A percentile compares a stretch with the other conserved stretches of the same genome.
Conservation (phyloP, 345 rosid species). For the Boechera divaricarpa region DNA sequence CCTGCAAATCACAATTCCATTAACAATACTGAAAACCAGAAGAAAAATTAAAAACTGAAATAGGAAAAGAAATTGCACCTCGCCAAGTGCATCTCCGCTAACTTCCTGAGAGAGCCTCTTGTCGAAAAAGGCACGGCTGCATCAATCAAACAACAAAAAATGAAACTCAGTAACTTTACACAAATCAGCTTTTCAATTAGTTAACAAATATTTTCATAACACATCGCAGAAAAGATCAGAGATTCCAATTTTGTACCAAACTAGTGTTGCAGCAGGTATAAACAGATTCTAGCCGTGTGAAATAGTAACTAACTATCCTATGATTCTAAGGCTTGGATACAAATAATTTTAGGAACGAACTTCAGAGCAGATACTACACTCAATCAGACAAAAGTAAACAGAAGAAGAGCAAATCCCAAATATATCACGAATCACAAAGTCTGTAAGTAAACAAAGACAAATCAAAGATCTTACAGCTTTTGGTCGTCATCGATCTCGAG, state of each 20-base stretch:
- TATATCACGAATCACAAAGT: too few species aligned
- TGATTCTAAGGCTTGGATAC: not conserved
- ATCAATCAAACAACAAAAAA: not conserved
- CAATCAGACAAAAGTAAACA: too few species aligned
- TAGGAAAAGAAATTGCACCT: slow-evolving; percentile 47
- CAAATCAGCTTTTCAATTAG: not conserved
- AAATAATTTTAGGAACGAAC: too few species aligned
- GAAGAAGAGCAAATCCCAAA: too few species aligned
- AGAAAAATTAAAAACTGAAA: too few species aligned
- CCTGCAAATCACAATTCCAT: not conserved
- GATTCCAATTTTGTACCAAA: not conserved
- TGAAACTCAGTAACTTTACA: not conserved
- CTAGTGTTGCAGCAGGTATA: not conserved
- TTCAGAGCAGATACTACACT: not conserved
- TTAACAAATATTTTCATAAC: not conserved
- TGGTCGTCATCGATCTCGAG: too few species aligned
- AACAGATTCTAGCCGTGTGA: not conserved
- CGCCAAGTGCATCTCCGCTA: slow-evolving; percentile 78
- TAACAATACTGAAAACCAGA: too few species aligned
- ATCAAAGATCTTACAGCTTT: too few species aligned
- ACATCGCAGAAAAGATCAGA: not conserved
- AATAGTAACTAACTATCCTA: not conserved
- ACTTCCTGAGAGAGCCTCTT: slow-evolving; percentile 94
- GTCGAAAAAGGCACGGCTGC: slow-evolving; percentile 78
- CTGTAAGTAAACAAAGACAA: too few species aligned